Conservation (phyloP, 2,329 filamentous ascomycete genomes). For the Pyrenochaeta sp. region DNA sequence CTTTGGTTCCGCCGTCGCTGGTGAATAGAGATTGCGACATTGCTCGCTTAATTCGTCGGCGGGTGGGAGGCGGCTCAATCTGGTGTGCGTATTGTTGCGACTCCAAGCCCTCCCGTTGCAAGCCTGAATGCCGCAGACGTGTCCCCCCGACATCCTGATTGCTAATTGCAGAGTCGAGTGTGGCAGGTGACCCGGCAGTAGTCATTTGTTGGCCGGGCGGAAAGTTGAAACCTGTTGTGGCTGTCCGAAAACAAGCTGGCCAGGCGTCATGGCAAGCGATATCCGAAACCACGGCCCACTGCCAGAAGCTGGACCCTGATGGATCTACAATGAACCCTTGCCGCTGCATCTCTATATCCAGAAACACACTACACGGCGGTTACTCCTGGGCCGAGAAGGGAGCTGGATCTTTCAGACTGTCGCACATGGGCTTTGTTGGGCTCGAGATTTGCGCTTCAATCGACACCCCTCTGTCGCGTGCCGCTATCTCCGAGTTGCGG, state of each 20-base stretch:
- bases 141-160: no score
- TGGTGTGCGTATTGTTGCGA: no score
- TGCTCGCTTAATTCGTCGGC: not conserved
- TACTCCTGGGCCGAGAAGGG: no score
- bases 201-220: not conserved
- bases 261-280: conserved; percentile 8
- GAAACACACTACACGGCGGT: no score
- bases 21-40: conserved; percentile 8
- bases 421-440: no score
- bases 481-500: no score
- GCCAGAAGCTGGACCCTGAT: conserved; percentile 11
- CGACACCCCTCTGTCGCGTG: no score
- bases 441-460: no score
- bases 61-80: conserved; percentile 1
- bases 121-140: no score
- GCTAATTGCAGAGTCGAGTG: conserved; percentile 3
- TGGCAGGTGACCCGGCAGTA: conserved; percentile 11
- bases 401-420: no score
- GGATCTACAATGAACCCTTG: conserved; percentile 8
- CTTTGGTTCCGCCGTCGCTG: conserved; percentile 8
- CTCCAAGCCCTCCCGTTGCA: no score
- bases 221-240: conserved; percentile 12
- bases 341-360: no score
- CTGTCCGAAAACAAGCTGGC: conserved; percentile 8
- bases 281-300: conserved; percentile 12